Evolutionary conservation across 2,329 filamentous ascomycete genomes (phyloP).

Genomic region (Sporothrix luriei): DNA sequence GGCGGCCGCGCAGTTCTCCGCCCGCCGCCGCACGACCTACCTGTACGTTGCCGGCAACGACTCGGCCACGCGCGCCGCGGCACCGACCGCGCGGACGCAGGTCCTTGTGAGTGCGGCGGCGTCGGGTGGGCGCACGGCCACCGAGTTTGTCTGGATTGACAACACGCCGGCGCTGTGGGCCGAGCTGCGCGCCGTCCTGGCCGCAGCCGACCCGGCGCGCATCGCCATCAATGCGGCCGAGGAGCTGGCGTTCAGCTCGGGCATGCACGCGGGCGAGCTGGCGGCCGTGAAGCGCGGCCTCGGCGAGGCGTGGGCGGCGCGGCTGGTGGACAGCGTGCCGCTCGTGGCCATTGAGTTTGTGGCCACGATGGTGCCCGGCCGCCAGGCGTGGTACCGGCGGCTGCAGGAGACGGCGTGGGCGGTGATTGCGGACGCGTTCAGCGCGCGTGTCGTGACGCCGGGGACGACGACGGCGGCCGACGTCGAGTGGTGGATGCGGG

Average conservation of each 20-base stretch:
- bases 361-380: slow-evolving; percentile 48
- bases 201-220: slow-evolving; percentile 42
- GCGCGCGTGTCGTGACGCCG: slow-evolving; percentile 54
- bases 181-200: slow-evolving; percentile 46
- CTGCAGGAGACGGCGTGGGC: slow-evolving; percentile 59
- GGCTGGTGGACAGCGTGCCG: slow-evolving; percentile 47
- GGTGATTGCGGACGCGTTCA: slow-evolving; percentile 71
- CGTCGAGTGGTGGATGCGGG: slow-evolving; percentile 57
- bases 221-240: slow-evolving; percentile 52
- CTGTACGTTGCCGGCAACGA: slow-evolving; percentile 54
- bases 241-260: slow-evolving; percentile 51
- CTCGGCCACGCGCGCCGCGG: slow-evolving; percentile 6
- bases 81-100: slow-evolving; percentile 9
- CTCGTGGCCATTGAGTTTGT: slow-evolving; percentile 53
- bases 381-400: slow-evolving; percentile 49
- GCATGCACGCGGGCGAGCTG: slow-evolving; percentile 54
- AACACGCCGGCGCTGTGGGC: slow-evolving; percentile 50
- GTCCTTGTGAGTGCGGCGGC: slow-evolving; percentile 37
- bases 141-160: slow-evolving; percentile 51
- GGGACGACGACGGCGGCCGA: slow-evolving; percentile 50
- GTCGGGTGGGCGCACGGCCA: slow-evolving; percentile 38
- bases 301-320: slow-evolving; percentile 45
- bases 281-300: slow-evolving; percentile 43
- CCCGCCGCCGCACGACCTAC: slow-evolving; percentile 53
- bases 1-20: slow-evolving; percentile 50